Conservation (phyloP, 306 rosid species). For the Trichosanthes cucumerina region DNA sequence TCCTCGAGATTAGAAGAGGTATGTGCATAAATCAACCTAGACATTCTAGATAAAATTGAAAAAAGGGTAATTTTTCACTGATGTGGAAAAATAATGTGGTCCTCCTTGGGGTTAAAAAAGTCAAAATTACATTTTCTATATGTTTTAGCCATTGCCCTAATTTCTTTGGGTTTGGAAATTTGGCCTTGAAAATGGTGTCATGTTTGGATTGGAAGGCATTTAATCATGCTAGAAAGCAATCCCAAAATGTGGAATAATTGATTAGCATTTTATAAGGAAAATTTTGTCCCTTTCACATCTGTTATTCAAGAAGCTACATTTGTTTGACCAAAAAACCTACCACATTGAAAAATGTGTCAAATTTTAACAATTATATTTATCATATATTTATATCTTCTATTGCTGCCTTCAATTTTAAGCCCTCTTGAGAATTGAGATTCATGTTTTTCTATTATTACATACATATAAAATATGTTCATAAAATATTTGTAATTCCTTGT, state of each 20-base stretch:
- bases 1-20: neutral
- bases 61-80: neutral
- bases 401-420: neutral
- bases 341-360: neutral
- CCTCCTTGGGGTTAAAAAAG: neutral
- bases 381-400: neutral
- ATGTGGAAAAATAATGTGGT: neutral
- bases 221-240: neutral
- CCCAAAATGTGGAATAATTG: neutral
- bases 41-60: neutral
- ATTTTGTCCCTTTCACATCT: neutral
- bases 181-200: neutral
- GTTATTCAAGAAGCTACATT: neutral
- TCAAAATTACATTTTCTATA: neutral
- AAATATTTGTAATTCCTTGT: neutral
- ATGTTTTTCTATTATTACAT: neutral
- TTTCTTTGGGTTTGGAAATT: neutral
- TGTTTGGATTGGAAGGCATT: neutral
- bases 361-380: neutral
- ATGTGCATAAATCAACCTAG: neutral
- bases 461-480: neutral
- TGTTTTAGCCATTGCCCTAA: neutral
- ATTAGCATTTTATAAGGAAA: neutral
- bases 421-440: neutral
- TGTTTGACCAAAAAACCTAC: slow-evolving; percentile 4